Evolutionary conservation across 805 yeast genomes (phyloP), one percentile per base, ranked within the genome.

Genomic region (Saturnispora bothae): DNA sequence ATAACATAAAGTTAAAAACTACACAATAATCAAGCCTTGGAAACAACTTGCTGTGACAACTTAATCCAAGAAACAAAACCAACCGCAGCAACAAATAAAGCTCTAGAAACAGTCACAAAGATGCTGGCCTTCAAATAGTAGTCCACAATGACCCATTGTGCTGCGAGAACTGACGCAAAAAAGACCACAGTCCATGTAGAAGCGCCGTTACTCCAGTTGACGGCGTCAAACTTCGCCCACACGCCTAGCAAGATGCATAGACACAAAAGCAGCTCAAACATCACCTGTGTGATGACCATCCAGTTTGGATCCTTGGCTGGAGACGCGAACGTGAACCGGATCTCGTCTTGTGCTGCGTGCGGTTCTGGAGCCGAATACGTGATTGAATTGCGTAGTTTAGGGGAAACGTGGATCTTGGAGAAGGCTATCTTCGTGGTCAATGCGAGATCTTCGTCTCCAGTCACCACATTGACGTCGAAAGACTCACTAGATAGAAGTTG

Each of bases 41-140:
- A n/a, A n/a, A n/a, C n/a, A n/a, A n/a, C n/a, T n/a, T n/a, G n/a
- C n/a, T n/a, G n/a, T n/a, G n/a, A n/a, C n/a, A n/a, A n/a, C n/a
- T 73, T 71, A n/a, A 81, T 66, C 12, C 92, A 92, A 37, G 75
- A 57, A 52, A 69, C 67, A 29, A 81, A 52, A 22, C 78, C 63
- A 25, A 80, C 67, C 1, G 75, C 65, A 4, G 69, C 70, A 39
- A 79, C 57, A 17, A 74, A 49, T 5, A 64, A 61, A 16, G 63
- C 53, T 43, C 72, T 64, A 45, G 63, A 60, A 28, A 81, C 51
- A 5, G 84, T 69, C 14, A 66, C 62, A 56, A 81, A 81, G 29
- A 81, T 77, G 13, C 79, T 66, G 26, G 73, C 64, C 15, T 73
- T 71, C 47, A 71, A 52, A 58, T 68, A 81, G 59, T 81, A 81